Percentiles rank a stretch among this genome's conserved stretches.
phyloP scores from a whole-genome alignment of 805 yeast genomes.

The Wickerhamiella brachini region DNA sequence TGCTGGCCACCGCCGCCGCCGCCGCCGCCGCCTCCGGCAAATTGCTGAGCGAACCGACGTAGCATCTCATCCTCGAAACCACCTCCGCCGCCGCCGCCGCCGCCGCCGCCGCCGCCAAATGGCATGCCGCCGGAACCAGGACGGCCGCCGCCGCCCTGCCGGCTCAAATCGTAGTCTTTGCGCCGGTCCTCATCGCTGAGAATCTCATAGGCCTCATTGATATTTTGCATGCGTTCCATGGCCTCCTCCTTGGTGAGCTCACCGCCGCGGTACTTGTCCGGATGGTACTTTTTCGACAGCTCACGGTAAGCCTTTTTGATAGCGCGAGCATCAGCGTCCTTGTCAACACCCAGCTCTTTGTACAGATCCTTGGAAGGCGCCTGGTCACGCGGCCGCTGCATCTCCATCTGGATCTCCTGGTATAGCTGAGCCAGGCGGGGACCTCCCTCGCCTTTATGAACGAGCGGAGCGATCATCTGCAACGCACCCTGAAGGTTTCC shows the following conservation, averaged over 20 bases:
- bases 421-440: constrained; percentile 15
- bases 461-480: constrained; percentile 9
- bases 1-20: neutral
- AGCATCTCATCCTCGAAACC: neutral
- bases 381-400: constrained; percentile 25
- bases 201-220: constrained; percentile 85
- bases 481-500: constrained; percentile 20
- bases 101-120: too few species aligned
- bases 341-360: constrained; percentile 54
- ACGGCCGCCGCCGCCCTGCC: constrained; percentile 5
- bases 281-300: constrained; percentile 71
- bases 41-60: neutral
- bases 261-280: constrained; percentile 66
- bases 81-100: constrained; percentile 4
- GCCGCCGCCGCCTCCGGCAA: neutral
- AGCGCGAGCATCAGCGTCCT: constrained; percentile 53
- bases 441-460: constrained; percentile 11
- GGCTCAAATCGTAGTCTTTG: constrained; percentile 43
- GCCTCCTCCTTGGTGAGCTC: constrained; percentile 53
- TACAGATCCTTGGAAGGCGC: constrained; percentile 52
- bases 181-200: constrained; percentile 53
- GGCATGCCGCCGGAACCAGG: constrained; percentile 3
- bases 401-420: constrained; percentile 16
- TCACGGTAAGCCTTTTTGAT: constrained; percentile 72
- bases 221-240: constrained; percentile 77